Conservation (phyloP, 768 basidiomycete species). For the Pisolithus orientalis region DNA sequence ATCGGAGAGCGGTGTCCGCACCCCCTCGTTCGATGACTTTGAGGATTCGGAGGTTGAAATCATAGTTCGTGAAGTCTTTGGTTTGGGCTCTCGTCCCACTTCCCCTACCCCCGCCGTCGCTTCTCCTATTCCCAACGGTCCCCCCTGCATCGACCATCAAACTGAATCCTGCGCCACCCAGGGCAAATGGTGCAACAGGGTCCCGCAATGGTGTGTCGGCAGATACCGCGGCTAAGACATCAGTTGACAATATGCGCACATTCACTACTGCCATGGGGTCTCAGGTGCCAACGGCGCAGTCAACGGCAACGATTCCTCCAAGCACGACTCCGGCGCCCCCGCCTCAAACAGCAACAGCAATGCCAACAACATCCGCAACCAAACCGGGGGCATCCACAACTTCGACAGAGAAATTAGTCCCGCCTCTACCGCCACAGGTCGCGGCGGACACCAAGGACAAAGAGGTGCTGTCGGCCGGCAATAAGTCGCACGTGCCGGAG, state of each 20-base stretch:
- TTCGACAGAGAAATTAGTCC: conserved; percentile 1
- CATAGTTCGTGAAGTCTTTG: conserved; percentile 24
- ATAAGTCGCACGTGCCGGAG: neutral
- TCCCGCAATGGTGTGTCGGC: conserved; percentile 26
- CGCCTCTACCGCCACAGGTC: neutral
- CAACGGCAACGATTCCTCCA: neutral
- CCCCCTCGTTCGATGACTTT: conserved; percentile 27
- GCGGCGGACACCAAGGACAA: conserved; percentile 5
- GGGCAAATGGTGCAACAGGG: conserved; percentile 13
- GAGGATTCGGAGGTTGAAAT: conserved; percentile 22
- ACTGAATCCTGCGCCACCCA: conserved; percentile 14
- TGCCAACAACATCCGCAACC: neutral
- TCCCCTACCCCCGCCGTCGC: conserved; percentile 14
- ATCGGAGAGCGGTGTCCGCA: conserved; percentile 26
- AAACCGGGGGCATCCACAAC: neutral
- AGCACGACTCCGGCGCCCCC: neutral
- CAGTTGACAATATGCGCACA: conserved; percentile 20
- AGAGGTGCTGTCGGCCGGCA: neutral
- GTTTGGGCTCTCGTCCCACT: conserved; percentile 20
- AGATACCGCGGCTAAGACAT: conserved; percentile 13
- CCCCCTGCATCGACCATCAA: conserved; percentile 8
- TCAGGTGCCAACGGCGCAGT: conserved; percentile 5
- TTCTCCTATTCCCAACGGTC: conserved; percentile 1
- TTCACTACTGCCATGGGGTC: conserved; percentile 10
- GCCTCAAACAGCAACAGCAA: neutral